phyloP scores from a whole-genome alignment of 2,329 filamentous ascomycete species.

The Fusarium buxicola region DNA sequence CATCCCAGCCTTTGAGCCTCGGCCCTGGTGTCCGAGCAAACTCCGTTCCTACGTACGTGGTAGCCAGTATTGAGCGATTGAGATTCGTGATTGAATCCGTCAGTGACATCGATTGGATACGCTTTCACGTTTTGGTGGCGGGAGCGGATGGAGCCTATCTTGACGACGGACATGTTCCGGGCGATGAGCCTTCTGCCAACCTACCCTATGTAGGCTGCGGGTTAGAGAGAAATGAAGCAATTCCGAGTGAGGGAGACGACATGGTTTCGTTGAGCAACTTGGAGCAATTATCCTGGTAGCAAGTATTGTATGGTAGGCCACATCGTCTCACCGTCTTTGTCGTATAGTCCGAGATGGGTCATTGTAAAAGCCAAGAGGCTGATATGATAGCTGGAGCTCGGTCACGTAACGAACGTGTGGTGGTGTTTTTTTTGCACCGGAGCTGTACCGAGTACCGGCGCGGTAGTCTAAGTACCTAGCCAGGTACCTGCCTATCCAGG shows the following conservation, averaged over 20 bases:
- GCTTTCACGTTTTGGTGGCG: conserved; percentile 6
- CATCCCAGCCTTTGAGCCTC: conserved; percentile 38
- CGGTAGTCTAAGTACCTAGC: neutral
- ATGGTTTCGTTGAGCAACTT: neutral
- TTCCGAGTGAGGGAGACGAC: neutral
- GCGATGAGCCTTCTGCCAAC: neutral
- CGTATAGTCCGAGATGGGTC: neutral
- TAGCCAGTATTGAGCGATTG: neutral
- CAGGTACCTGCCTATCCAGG: neutral
- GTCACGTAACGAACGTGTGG: conserved; percentile 21
- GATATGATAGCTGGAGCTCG: conserved; percentile 8
- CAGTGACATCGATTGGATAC: conserved; percentile 14
- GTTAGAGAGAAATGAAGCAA: neutral
- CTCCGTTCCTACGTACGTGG: neutral
- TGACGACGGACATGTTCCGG: conserved; percentile 32
- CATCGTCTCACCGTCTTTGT: neutral
- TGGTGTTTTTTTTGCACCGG: conserved; percentile 22
- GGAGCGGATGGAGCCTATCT: conserved; percentile 5
- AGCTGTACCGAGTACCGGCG: conserved; percentile 28
- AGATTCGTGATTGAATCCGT: conserved; percentile 11
- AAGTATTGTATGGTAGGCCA: neutral
- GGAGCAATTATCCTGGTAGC: neutral
- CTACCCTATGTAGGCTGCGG: conserved; percentile 5
- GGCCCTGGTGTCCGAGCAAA: conserved; percentile 37
- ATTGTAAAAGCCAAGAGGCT: conserved; percentile 1